A percentile compares a stretch with the other conserved stretches of the same genome.
phyloP scores from a whole-genome alignment of 345 rosid genomes.

The Excoecaria cochinchinensis region DNA sequence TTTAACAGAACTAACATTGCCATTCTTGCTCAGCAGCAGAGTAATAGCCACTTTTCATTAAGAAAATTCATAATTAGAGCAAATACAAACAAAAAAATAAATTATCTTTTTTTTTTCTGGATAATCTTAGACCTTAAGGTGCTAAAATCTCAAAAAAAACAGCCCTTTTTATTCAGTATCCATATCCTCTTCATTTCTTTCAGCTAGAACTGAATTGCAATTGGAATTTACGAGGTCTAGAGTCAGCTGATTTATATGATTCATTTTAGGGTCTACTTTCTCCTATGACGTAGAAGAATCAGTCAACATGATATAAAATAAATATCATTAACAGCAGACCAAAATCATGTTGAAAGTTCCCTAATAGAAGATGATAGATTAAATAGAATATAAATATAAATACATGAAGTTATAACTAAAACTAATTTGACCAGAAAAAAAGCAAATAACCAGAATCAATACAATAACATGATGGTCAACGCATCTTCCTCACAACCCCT shows the following conservation, averaged over 20 bases:
- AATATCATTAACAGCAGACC: not conserved
- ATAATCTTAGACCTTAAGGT: not conserved
- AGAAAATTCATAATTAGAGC: not conserved
- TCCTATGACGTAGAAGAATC: not conserved
- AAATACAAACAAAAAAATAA: not conserved
- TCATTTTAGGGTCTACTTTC: not conserved
- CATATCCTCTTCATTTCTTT: not conserved
- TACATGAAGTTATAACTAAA: not conserved
- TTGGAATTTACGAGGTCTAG: not conserved
- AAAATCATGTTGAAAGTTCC: not conserved
- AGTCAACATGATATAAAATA: not conserved
- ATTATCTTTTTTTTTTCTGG: not conserved
- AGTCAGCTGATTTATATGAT: not conserved
- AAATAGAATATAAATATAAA: not conserved
- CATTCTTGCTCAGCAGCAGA: constrained; percentile 2
- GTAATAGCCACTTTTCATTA: not conserved
- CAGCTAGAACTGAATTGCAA: not conserved
- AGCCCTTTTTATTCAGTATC: not conserved
- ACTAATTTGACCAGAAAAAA: not conserved
- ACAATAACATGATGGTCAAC: not conserved
- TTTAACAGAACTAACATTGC: not conserved
- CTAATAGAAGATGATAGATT: not conserved
- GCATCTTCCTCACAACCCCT: not conserved
- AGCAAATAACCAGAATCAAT: not conserved
- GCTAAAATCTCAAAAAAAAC: not conserved